Evolutionary conservation across 495 filamentous ascomycete species (phyloP).

Genomic region (Penicillium paradoxum): DNA sequence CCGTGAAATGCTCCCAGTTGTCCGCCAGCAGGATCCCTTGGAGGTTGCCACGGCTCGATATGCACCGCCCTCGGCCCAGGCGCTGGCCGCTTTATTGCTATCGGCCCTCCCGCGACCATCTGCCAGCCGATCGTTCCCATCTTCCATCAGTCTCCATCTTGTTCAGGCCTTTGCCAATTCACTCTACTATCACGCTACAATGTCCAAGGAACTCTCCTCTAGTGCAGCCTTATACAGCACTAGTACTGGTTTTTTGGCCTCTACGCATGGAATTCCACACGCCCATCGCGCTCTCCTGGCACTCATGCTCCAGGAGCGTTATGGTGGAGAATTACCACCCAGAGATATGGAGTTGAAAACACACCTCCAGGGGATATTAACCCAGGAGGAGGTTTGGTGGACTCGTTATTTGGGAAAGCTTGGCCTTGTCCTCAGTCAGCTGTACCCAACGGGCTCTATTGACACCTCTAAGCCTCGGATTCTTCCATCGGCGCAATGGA

Average conservation of each 20-base stretch:
- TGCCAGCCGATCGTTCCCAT: constrained; percentile 20
- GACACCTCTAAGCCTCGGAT: constrained; percentile 28
- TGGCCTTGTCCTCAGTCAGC: constrained; percentile 21
- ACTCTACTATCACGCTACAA: constrained; percentile 46
- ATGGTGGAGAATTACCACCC: constrained; percentile 60
- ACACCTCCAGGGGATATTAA: constrained; percentile 44
- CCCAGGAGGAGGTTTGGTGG: constrained; percentile 53
- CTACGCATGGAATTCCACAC: constrained; percentile 68
- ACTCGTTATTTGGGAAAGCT: constrained; percentile 52
- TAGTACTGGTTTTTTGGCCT: constrained; percentile 60
- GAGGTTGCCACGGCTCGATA: constrained; percentile 52
- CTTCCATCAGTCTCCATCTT: constrained; percentile 38
- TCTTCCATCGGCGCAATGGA: constrained; percentile 23
- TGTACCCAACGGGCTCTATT: constrained; percentile 28
- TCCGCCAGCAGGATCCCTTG: constrained; percentile 63
- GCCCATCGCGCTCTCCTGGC: constrained; percentile 64
- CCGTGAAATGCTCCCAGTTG: constrained; percentile 51
- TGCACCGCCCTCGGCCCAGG: constrained; percentile 37
- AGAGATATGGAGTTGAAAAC: constrained; percentile 44
- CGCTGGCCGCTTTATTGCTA: constrained; percentile 40
- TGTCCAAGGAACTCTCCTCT: constrained; percentile 51
- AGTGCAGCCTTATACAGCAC: constrained; percentile 68
- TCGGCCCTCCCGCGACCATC: constrained; percentile 38
- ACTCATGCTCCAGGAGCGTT: constrained; percentile 70
- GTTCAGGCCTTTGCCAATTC: constrained; percentile 51